Evolutionary conservation across 345 rosid species (phyloP).

Genomic region (Syzygium grande): DNA sequence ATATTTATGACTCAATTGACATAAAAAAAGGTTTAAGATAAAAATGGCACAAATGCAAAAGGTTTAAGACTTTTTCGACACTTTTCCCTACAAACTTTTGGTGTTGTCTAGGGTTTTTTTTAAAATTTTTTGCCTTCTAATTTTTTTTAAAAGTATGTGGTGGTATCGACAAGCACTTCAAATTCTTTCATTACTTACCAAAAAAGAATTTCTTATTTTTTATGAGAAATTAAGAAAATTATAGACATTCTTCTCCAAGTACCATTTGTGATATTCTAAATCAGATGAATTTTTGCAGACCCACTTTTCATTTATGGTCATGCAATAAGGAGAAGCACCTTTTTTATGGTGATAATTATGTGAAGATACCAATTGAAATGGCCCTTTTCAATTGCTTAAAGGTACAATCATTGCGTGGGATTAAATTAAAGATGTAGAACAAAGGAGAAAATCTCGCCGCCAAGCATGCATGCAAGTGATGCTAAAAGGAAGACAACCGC

Average conservation of each 20-base stretch:
- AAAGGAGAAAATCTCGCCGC: background rate
- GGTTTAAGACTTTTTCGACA: accelerated
- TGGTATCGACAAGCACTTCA: background rate
- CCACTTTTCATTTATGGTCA: background rate
- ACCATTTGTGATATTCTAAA: background rate
- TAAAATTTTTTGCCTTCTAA: background rate
- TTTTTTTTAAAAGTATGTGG: background rate
- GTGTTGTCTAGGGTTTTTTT: background rate
- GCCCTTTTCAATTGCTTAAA: background rate
- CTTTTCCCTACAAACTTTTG: background rate
- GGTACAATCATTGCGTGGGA: background rate
- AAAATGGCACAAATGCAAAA: background rate
- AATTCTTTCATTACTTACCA: background rate
- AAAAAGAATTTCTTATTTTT: background rate
- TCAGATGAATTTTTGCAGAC: background rate
- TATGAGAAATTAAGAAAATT: background rate
- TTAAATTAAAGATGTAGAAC: background rate
- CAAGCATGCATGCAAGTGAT: background rate
- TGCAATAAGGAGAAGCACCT: background rate
- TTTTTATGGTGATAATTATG: background rate
- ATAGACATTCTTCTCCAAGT: background rate
- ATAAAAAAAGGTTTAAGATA: accelerated
- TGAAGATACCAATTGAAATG: background rate
- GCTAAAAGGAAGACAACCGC: background rate
- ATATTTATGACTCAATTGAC: too few relatives aligned